Percentiles rank a stretch among this genome's conserved stretches.
phyloP scores from a whole-genome alignment of 202 grass and related monocot genomes.

The Setaria viridis region DNA sequence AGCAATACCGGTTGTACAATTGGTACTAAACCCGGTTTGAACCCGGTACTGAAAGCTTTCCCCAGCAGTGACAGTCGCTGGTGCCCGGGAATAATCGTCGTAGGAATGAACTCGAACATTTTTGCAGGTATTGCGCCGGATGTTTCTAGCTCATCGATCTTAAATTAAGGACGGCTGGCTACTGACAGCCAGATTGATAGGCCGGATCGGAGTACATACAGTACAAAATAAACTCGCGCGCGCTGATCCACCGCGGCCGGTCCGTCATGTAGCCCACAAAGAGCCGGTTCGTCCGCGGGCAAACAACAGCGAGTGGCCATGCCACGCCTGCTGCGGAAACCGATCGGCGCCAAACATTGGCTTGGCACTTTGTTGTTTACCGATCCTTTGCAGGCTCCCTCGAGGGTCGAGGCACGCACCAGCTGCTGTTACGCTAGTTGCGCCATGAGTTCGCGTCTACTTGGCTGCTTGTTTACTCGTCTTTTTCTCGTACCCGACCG shows the following conservation, averaged over 20 bases:
- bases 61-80: too few species aligned
- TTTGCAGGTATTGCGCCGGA: too few species aligned
- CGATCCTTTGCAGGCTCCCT: background rate
- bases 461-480: conserved; percentile 19
- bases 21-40: too few species aligned
- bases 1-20: too few species aligned
- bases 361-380: background rate
- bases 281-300: background rate
- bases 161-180: background rate
- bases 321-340: background rate
- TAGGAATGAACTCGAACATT: too few species aligned
- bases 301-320: conserved; percentile 10
- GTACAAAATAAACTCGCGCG: background rate
- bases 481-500: background rate
- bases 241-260: background rate
- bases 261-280: conserved; percentile 2
- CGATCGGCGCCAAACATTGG: background rate
- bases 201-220: background rate
- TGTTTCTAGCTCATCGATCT: background rate
- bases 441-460: background rate
- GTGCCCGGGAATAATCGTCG: too few species aligned
- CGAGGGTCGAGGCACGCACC: too few species aligned
- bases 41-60: too few species aligned
- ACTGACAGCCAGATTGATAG: background rate
- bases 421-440: background rate